A percentile compares a stretch with the other conserved stretches of the same genome.
Evolutionary conservation across 1,139 yeast species (phyloP).

Genomic region (Candida pseudoviswanathii): DNA sequence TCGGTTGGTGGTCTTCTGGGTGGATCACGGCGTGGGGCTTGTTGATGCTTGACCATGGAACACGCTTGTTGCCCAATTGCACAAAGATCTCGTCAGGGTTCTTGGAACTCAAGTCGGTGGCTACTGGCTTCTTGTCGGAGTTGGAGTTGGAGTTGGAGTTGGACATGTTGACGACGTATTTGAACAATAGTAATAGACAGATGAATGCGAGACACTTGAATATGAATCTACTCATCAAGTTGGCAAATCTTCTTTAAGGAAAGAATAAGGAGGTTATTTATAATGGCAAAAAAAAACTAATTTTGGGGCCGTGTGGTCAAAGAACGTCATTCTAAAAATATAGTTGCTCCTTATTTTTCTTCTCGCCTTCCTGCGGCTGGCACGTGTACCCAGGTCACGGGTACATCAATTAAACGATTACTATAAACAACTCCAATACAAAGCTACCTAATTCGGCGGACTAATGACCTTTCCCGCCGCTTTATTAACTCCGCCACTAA

Average conservation of each 20-base stretch:
- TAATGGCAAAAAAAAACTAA: neutral
- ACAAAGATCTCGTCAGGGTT: conserved; percentile 31
- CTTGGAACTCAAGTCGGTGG: conserved; percentile 14
- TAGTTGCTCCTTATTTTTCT: neutral
- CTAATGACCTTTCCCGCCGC: neutral
- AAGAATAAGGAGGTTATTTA: neutral
- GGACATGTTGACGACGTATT: conserved; percentile 7
- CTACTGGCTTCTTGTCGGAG: conserved; percentile 12
- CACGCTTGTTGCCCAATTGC: conserved; percentile 38
- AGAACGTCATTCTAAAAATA: neutral
- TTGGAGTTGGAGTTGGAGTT: conserved; percentile 3
- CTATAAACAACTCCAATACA: neutral
- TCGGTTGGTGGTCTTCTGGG: conserved; percentile 23
- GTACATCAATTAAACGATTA: neutral
- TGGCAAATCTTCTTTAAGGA: no score
- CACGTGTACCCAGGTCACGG: neutral
- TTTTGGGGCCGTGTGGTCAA: neutral
- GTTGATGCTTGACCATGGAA: conserved; percentile 39
- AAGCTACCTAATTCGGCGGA: neutral
- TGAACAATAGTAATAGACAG: conserved; percentile 11
- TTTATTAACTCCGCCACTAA: conserved; percentile 2
- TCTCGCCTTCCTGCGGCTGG: neutral
- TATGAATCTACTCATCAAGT: conserved; percentile 15
- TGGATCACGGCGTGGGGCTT: conserved; percentile 46
- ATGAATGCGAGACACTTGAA: conserved; percentile 13